A percentile compares a stretch with the other conserved stretches of the same genome.
phyloP scores from a whole-genome alignment of 352 stramenopile genomes.

The Globisporangium emineosum region DNA sequence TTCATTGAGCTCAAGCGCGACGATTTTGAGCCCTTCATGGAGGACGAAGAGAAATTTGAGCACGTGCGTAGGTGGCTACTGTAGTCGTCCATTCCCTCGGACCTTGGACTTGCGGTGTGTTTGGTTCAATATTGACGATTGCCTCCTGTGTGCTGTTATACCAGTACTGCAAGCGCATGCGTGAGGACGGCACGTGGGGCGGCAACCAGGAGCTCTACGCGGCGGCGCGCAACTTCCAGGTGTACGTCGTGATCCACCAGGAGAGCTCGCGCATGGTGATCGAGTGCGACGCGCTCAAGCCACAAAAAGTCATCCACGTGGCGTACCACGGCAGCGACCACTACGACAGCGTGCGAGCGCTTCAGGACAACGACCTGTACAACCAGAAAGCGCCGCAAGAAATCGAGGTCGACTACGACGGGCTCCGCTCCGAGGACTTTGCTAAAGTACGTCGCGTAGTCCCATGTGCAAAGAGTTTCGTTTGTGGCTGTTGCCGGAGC shows the following conservation, averaged over 20 bases:
- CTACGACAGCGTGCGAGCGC: constrained; percentile 74
- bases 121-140: not conserved
- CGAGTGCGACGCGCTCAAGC: constrained; percentile 59
- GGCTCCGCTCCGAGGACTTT: constrained; percentile 54
- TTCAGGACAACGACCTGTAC: constrained; percentile 36
- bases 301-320: constrained; percentile 49
- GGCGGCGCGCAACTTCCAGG: constrained; percentile 60
- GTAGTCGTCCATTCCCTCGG: not conserved
- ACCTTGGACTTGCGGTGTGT: no score
- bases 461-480: constrained; percentile 4
- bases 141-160: not conserved
- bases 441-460: constrained; percentile 34
- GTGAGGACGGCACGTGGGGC: constrained; percentile 75
- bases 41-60: constrained; percentile 86
- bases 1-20: constrained; percentile 68
- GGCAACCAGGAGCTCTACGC: constrained; percentile 83
- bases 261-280: constrained; percentile 64
- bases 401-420: constrained; percentile 58
- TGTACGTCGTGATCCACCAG: constrained; percentile 79
- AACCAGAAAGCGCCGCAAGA: constrained; percentile 29
- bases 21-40: constrained; percentile 87
- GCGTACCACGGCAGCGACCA: constrained; percentile 77
- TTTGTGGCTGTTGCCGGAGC: not conserved
- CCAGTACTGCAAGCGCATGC: constrained; percentile 79
- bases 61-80: constrained; percentile 33